Conservation (phyloP, 192 early-diverging fungal genomes). For the Helicostylum pulchrum region DNA sequence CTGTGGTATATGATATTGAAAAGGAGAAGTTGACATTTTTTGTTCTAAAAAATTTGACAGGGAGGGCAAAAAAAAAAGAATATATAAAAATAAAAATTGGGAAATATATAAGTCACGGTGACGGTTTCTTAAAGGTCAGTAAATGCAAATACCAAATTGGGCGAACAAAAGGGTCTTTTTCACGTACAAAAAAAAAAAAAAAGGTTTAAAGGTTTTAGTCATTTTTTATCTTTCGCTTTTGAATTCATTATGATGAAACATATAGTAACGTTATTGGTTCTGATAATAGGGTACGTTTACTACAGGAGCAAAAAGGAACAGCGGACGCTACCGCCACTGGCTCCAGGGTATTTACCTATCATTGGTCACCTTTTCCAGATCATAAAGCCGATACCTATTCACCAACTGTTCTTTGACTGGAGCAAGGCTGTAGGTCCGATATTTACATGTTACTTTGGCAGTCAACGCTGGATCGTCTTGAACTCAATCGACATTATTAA, state of each 20-base stretch:
- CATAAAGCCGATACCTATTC: conserved; percentile 3
- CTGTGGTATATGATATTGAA: conserved; percentile 7
- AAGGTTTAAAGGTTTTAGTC: too few relatives aligned
- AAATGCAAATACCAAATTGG: neutral
- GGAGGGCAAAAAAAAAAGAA: neutral
- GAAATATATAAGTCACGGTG: neutral
- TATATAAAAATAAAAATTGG: neutral
- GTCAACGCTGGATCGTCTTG: conserved; percentile 30
- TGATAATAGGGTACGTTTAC: too few relatives aligned
- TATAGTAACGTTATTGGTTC: too few relatives aligned
- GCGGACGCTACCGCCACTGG: conserved; percentile 12
- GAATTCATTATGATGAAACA: too few relatives aligned
- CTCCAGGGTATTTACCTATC: conserved; percentile 26
- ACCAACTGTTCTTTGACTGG: conserved; percentile 31
- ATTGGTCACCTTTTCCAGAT: conserved; percentile 30
- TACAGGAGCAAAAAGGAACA: too few relatives aligned
- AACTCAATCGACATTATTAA: conserved; percentile 28
- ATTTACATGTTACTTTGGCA: conserved; percentile 33
- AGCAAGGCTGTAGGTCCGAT: conserved; percentile 26
- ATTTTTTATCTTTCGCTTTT: too few relatives aligned
- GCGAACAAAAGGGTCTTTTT: too few relatives aligned
- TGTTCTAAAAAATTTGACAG: neutral
- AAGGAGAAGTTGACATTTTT: conserved; percentile 9
- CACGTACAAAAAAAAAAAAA: too few relatives aligned
- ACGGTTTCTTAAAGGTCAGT: neutral